Conservation (phyloP, 2,329 filamentous ascomycete species). For the Xylariaceae sp. region DNA sequence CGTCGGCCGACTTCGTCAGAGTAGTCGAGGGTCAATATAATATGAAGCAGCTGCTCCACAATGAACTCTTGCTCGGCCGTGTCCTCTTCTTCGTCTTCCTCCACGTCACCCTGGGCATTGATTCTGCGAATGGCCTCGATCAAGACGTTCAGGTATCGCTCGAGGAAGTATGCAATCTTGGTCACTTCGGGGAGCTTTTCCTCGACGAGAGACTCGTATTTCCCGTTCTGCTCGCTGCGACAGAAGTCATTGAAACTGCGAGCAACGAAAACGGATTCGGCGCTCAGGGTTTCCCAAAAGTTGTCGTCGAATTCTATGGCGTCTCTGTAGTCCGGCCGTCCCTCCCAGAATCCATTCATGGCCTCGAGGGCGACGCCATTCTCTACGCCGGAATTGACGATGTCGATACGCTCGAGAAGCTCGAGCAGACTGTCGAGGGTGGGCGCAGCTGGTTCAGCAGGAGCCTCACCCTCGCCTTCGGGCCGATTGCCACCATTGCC, state of each 20-base stretch:
- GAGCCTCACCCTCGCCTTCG: conserved; percentile 45
- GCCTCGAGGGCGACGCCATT: conserved; percentile 87
- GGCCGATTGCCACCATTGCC: conserved; percentile 56
- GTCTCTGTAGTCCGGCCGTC: conserved; percentile 75
- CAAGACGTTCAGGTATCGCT: conserved; percentile 68
- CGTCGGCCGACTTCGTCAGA: conserved; percentile 93
- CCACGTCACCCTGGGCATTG: conserved; percentile 48
- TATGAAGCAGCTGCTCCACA: conserved; percentile 89
- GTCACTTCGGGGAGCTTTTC: conserved; percentile 95
- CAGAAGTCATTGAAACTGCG: conserved; percentile 95
- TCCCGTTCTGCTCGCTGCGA: conserved; percentile 64
- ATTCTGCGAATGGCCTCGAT: conserved; percentile 57
- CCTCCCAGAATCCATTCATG: conserved; percentile 95
- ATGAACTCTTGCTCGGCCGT: conserved; percentile 90
- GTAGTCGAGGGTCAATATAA: conserved; percentile 88
- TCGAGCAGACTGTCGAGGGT: conserved; percentile 82
- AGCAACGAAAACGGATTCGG: conserved; percentile 84
- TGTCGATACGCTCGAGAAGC: conserved; percentile 86
- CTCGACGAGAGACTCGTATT: conserved; percentile 70
- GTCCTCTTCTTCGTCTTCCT: conserved; percentile 66
- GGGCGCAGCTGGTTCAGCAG: conserved; percentile 53
- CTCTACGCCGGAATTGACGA: conserved; percentile 83
- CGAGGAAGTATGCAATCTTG: conserved; percentile 78
- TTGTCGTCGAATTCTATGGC: conserved; percentile 64
- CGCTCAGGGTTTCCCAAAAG: conserved; percentile 75